Percentiles rank a stretch among this genome's conserved stretches.
Evolutionary conservation across 805 yeast genomes (phyloP).

Genomic region (Blastobotrys americana): DNA sequence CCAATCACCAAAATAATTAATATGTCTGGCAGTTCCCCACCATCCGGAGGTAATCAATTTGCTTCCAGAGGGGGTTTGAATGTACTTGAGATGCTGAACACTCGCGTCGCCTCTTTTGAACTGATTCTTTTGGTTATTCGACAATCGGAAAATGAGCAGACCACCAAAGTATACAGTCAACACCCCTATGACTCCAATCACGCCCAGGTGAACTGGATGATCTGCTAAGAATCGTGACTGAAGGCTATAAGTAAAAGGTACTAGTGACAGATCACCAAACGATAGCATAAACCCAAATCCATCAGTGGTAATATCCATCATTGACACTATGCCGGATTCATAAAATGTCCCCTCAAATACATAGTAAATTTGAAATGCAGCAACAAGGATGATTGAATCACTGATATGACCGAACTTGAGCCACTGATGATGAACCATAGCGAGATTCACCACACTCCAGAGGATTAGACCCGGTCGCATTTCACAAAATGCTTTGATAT

Average conservation of each 20-base stretch:
- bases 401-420: slow-evolving; percentile 48
- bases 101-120: slow-evolving; percentile 72
- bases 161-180: slow-evolving; percentile 51
- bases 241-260: slow-evolving; percentile 84
- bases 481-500: slow-evolving; percentile 87
- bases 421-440: slow-evolving; percentile 79
- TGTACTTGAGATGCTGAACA: slow-evolving; percentile 54
- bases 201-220: slow-evolving; percentile 51
- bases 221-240: slow-evolving; percentile 78
- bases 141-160: slow-evolving; percentile 70
- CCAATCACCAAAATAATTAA: slow-evolving; percentile 95
- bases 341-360: slow-evolving; percentile 87
- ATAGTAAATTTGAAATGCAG: slow-evolving; percentile 67
- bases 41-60: slow-evolving; percentile 82
- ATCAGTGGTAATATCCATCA: slow-evolving; percentile 95
- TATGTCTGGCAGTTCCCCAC: slow-evolving; percentile 94
- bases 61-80: slow-evolving; percentile 70
- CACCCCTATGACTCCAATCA: slow-evolving; percentile 34
- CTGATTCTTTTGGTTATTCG: slow-evolving; percentile 78
- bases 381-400: slow-evolving; percentile 67
- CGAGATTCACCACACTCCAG: slow-evolving; percentile 71
- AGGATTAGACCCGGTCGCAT: slow-evolving; percentile 88
- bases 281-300: slow-evolving; percentile 96
- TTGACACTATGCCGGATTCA: slow-evolving; percentile 81
- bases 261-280: slow-evolving; percentile 88